Conservation (phyloP, 768 basidiomycete genomes). For the Cystofilobasidium bisporidii region DNA sequence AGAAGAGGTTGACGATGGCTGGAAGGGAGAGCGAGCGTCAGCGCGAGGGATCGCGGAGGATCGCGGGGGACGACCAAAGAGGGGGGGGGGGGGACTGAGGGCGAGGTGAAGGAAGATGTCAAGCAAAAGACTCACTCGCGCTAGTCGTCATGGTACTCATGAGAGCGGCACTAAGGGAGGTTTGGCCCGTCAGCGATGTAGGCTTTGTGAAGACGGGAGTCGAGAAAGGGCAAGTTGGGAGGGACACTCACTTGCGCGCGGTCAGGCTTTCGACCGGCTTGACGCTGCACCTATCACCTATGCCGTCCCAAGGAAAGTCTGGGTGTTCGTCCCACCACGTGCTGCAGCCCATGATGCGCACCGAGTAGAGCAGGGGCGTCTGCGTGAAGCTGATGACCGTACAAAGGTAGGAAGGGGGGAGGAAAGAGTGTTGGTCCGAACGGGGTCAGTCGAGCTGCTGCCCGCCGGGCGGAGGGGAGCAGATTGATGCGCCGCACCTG, state of each 20-base stretch:
- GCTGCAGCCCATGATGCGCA: slow-evolving; percentile 36
- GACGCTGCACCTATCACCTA: slow-evolving; percentile 33
- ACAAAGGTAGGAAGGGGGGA: neutral
- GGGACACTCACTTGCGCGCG: slow-evolving; percentile 24
- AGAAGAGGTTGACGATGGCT: slow-evolving; percentile 37
- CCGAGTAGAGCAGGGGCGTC: slow-evolving; percentile 36
- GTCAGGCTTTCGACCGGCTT: slow-evolving; percentile 31
- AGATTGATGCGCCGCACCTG: slow-evolving; percentile 3
- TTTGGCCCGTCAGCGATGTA: neutral
- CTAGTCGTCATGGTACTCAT: neutral
- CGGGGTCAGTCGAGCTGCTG: neutral
- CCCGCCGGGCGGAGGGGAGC: no score
- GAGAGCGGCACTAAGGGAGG: neutral
- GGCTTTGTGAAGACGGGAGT: no score
- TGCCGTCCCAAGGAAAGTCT: slow-evolving; percentile 22
- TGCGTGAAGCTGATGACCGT: slow-evolving; percentile 28
- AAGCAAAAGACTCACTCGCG: no score
- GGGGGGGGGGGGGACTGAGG: no score
- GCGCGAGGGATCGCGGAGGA: no score
- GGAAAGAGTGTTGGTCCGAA: neutral
- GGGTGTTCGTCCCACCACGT: slow-evolving; percentile 33
- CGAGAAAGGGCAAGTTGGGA: neutral
- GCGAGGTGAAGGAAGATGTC: no score
- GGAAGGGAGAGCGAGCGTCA: no score
- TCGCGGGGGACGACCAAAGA: no score